phyloP scores from a whole-genome alignment of 257 asterid species.

The Voacanga thouarsii region DNA sequence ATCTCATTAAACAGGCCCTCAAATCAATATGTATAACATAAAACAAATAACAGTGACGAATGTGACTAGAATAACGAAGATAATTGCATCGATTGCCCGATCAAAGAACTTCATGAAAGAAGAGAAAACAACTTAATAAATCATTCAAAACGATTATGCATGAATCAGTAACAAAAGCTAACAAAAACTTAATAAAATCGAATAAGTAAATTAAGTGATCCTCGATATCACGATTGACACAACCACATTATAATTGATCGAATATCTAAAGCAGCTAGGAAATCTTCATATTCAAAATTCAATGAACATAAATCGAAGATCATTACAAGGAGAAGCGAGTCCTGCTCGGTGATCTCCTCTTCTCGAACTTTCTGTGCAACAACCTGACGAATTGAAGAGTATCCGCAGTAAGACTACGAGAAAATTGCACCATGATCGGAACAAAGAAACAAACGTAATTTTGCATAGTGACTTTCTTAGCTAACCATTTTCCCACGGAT shows the following conservation, averaged over 20 bases:
- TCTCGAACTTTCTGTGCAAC: conserved; percentile 84
- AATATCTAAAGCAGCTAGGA: neutral
- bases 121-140: neutral
- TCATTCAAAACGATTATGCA: neutral
- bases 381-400: conserved; percentile 47
- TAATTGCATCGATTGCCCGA: neutral
- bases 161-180: neutral
- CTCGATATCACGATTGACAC: neutral
- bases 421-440: conserved; percentile 13
- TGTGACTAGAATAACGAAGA: neutral
- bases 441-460: neutral
- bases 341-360: conserved; percentile 93
- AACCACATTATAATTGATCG: neutral
- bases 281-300: neutral
- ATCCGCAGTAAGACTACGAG: neutral
- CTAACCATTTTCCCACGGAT: conserved; percentile 43
- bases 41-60: neutral
- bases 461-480: neutral
- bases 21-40: too few relatives aligned
- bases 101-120: too few relatives aligned
- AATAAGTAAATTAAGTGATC: neutral
- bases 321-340: conserved; percentile 75
- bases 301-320: neutral
- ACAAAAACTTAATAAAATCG: neutral
- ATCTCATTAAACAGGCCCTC: neutral